Percentiles rank a stretch among this genome's conserved stretches.
These are phyloP conservation scores for Ceriops decandra DNA, from an alignment of 345 rosid species.

Conservation along the genomic window DNA sequence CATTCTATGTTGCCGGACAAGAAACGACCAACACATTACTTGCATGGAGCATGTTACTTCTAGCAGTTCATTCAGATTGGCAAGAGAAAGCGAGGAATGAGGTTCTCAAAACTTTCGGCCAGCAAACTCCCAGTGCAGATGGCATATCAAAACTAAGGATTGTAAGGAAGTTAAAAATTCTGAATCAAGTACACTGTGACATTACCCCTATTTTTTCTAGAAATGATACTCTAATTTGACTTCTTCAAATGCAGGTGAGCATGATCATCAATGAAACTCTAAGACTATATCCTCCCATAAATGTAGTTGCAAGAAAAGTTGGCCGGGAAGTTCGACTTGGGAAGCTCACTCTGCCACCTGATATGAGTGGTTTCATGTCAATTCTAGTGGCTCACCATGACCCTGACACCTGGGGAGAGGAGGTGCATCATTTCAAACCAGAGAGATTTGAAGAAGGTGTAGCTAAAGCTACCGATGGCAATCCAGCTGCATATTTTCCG, in stretches of 20 bases:
- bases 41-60: constrained; percentile 25
- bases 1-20: no score
- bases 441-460: no score
- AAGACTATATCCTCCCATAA: constrained; percentile 18
- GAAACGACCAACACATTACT: constrained; percentile 13
- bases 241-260: constrained; percentile 1
- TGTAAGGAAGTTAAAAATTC: constrained; percentile 16
- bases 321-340: not conserved
- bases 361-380: no score
- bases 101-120: constrained; percentile 23
- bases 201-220: no score
- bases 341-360: no score
- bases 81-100: constrained; percentile 43
- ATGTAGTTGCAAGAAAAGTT: not conserved
- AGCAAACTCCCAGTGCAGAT: constrained; percentile 25
- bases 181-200: no score
- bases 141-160: constrained; percentile 29
- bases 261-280: constrained; percentile 23
- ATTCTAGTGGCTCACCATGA: no score
- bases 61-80: constrained; percentile 39
- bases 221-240: not conserved
- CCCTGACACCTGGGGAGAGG: no score
- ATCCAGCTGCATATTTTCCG: no score
- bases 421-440: no score
- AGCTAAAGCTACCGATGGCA: no score